Evolutionary conservation across 1,284 basidiomycete genomes (phyloP).

Genomic region (Trichosporon inkin): DNA sequence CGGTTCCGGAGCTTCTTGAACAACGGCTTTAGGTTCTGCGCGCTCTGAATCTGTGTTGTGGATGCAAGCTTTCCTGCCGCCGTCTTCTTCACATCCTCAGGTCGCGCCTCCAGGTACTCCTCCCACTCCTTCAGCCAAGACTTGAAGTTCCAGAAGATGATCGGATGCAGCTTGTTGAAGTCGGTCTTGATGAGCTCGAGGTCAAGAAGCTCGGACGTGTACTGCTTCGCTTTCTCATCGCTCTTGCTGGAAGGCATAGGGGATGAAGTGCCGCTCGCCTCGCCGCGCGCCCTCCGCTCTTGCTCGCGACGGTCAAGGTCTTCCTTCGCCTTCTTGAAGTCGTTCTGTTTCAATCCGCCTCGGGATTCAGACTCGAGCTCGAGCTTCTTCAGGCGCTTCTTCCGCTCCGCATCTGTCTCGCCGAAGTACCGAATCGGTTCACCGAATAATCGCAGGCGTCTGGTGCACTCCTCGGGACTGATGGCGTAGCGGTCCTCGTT

Average conservation of each 20-base stretch:
- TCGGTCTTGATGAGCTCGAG: conserved; percentile 79
- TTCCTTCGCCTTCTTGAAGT: conserved; percentile 88
- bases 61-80: conserved; percentile 90
- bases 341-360: conserved; percentile 59
- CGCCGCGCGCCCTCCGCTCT: conserved; percentile 51
- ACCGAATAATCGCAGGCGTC: conserved; percentile 80
- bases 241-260: conserved; percentile 1
- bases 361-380: conserved; percentile 90
- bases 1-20: conserved; percentile 84
- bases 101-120: conserved; percentile 83
- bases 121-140: conserved; percentile 91
- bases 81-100: conserved; percentile 70
- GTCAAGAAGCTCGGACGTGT: conserved; percentile 52
- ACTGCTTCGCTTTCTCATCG: conserved; percentile 13
- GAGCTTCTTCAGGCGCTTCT: conserved; percentile 81
- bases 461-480: conserved; percentile 85
- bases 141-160: conserved; percentile 96
- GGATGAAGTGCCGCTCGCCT: neutral
- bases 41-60: conserved; percentile 91
- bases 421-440: conserved; percentile 94
- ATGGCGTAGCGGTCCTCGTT: conserved; percentile 72
- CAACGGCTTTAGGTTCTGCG: conserved; percentile 92
- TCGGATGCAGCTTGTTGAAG: conserved; percentile 92
- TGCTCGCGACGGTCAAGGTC: conserved; percentile 64
- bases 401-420: conserved; percentile 88